Conservation (phyloP, 2,329 filamentous ascomycete genomes). For the Stachybotrys chartarum region DNA sequence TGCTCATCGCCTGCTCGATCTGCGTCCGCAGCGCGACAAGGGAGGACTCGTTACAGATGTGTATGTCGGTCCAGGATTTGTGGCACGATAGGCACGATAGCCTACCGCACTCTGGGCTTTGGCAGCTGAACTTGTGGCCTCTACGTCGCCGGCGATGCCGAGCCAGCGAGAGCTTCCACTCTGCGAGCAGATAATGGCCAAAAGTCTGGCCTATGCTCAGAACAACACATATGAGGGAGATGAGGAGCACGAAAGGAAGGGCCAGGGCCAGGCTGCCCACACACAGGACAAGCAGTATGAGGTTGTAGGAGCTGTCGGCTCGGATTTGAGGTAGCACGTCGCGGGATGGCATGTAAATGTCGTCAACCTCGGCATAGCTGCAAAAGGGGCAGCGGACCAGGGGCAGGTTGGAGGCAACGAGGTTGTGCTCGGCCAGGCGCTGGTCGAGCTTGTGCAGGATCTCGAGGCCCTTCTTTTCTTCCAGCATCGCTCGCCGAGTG, state of each 20-base stretch:
- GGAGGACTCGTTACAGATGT: constrained; percentile 82
- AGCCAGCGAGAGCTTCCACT: constrained; percentile 53
- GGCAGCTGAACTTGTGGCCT: constrained; percentile 72
- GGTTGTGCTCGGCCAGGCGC: constrained; percentile 67
- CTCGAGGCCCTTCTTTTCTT: constrained; percentile 63
- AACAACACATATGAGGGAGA: constrained; percentile 36
- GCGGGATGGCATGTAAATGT: constrained; percentile 55
- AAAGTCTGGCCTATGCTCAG: constrained; percentile 35
- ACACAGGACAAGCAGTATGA: constrained; percentile 44
- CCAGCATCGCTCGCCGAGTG: constrained; percentile 64
- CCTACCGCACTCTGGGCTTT: constrained; percentile 58
- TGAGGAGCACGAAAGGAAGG: constrained; percentile 42
- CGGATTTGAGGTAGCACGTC: constrained; percentile 51
- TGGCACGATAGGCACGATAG: constrained; percentile 75
- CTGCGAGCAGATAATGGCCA: constrained; percentile 30
- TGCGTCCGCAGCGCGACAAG: constrained; percentile 77
- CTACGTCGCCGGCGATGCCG: constrained; percentile 64
- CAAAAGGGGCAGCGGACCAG: constrained; percentile 87
- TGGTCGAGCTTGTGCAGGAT: constrained; percentile 70
- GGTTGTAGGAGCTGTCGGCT: constrained; percentile 38
- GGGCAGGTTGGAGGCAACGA: constrained; percentile 66
- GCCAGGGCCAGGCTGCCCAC: constrained; percentile 50
- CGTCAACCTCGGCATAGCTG: constrained; percentile 82
- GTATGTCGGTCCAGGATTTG: constrained; percentile 80
- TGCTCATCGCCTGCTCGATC: constrained; percentile 87